Conservation (phyloP, 257 asterid genomes). For the Lavandula angustifolia region DNA sequence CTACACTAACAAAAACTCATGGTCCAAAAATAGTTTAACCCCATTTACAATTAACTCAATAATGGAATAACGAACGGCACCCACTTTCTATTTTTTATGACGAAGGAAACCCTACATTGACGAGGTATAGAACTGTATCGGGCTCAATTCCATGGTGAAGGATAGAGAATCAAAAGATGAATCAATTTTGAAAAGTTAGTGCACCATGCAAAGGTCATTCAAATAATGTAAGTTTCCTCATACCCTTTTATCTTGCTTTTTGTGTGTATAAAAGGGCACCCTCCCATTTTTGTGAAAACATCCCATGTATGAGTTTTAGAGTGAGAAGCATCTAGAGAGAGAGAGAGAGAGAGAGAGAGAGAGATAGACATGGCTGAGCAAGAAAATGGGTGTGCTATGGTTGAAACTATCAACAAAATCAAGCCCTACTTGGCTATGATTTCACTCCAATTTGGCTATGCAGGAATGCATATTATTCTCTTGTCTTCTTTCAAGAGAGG, state of each 20-base stretch:
- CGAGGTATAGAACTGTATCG: constrained; percentile 19
- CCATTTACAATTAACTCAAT: constrained; percentile 43
- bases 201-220: constrained; percentile 46
- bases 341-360: constrained; percentile 11
- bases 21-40: constrained; percentile 35
- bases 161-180: constrained; percentile 49
- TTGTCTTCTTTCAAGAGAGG: constrained; percentile 61
- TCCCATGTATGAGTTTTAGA: constrained; percentile 15
- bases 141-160: constrained; percentile 27
- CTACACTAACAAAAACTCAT: constrained; percentile 41
- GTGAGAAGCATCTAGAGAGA: neutral
- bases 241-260: constrained; percentile 19
- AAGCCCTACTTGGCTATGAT: constrained; percentile 72
- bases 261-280: constrained; percentile 41
- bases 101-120: neutral
- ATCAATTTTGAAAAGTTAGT: constrained; percentile 36
- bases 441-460: constrained; percentile 67
- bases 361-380: constrained; percentile 25
- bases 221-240: constrained; percentile 32
- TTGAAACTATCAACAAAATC: constrained; percentile 31
- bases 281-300: constrained; percentile 25
- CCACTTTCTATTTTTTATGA: neutral
- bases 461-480: constrained; percentile 71
- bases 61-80: neutral
- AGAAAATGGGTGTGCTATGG: constrained; percentile 13